Base-by-base conservation (phyloP, 306 rosid genomes). In the Rubus parviflorus region DNA sequence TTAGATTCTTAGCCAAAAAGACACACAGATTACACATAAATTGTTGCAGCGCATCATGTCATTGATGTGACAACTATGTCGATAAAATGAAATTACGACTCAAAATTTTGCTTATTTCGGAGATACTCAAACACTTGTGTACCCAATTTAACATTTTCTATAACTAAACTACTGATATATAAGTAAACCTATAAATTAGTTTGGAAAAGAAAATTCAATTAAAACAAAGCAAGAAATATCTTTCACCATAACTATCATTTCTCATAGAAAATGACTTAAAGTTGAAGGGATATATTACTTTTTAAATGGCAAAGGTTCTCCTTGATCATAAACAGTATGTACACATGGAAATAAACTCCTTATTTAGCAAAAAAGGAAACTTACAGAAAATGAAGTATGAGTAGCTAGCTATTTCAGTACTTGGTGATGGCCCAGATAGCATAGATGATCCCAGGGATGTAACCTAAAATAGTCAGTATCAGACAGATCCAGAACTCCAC, bases 401-500 rank as follows among this genome's bases (percentile, higher is more conserved):
- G 2, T 38, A 4, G 48, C 46, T 42, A 42, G 6, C 25, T 65
- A 10, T 5, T 38, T 89, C 89, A n/a, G n/a, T n/a, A 90, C 89
- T 91, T 91, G 73, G 94, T 88, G 79, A 91, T 88, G 70, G 23
- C 81, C 38, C 84, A 93, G 67, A 93, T 25, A 7, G 95, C 98
- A 52, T 91, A 93, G 25, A 93, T 84, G 38, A 93, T 93, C 54
- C 97, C 97, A 61, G 97, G 98, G 48, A 93, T 0, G 51, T 86
- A 93, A 1, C 95, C 97, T 0, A 89, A 58, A 4, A 93, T 0
- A 30, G 98, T 91, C 73, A 93, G 86, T 11, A 93, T 9, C 82
- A 93, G 65, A 72, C 93, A 93, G 87, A 93, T 84, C 98, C 98
- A 93, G 85, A 93, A 93, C 75, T 93, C 97, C 4, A 49, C 85